Evolutionary conservation across 306 rosid genomes (phyloP), one percentile per base, ranked within the genome.

Genomic region (Betula pendula): DNA sequence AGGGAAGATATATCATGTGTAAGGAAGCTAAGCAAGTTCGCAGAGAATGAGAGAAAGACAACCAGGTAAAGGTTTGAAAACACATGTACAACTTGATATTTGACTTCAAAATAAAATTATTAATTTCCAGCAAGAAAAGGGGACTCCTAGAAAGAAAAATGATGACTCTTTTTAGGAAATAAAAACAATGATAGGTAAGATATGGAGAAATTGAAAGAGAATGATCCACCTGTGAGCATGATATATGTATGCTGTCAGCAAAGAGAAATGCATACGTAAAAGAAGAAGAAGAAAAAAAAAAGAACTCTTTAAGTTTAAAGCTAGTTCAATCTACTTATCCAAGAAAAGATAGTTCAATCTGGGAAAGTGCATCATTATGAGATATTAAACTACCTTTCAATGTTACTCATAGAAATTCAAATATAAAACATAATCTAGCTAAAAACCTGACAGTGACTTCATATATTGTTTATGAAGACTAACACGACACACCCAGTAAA

Each of bases 21-120:
- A 55, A 81, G 68, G 63, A 17, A 38, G 72, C 15, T 17, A 65
- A 65, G 48, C 42, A 70, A 70, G 40, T 70, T 69, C 2, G 20
- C 4, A 8, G 2, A 14, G 45, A 22, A 25, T 43, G 51, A 45
- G 14, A 43, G 22, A 24, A 17, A 12, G 38, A 24, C 33, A 44
- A 45, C 14, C 17, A 40, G 4, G 22, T 38, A 42, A 69, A 45
- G 7, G 0, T 35, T 65, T 40, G 48, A 44, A 65, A 35, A 14
- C 16, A 65, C 62, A 20, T 0, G 70, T 19, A 35, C 40, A 27
- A 59, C 9, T 27, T 59, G 11, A 59, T 59, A 59, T 59, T 59
- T 50, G 8, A 14, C 50, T 50, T 15, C 8, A 14, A 49, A 16
- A 49, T 15, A 11, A 9, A 44, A 11, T 44, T 44, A 12, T 44